These are phyloP conservation scores for Ceratobasidium sp. DNA, from an alignment of 1,284 basidiomycete species.

Conservation along the genomic window DNA sequence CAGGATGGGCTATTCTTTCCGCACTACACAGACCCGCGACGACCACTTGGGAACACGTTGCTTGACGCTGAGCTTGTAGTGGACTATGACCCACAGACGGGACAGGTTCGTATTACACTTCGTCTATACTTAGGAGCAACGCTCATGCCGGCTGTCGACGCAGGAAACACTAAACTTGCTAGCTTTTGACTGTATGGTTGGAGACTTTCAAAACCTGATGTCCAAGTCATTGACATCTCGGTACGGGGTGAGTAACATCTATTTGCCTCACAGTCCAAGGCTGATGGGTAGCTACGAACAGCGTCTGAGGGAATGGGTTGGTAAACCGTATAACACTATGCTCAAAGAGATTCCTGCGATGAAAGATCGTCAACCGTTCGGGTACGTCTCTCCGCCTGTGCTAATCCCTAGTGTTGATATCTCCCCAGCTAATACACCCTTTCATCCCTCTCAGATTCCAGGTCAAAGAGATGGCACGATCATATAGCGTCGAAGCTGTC, in stretches of 20 bases:
- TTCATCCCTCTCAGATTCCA: slow-evolving; percentile 69
- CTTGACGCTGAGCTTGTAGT: slow-evolving; percentile 96
- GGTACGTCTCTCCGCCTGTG: slow-evolving; percentile 69
- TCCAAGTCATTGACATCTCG: slow-evolving; percentile 83
- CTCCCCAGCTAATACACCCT: neutral
- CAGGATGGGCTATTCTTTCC: slow-evolving; percentile 88
- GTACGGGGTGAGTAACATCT: slow-evolving; percentile 79
- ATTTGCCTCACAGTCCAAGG: neutral
- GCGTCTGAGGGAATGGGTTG: slow-evolving; percentile 87
- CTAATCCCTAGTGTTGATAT: neutral
- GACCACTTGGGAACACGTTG: slow-evolving; percentile 81
- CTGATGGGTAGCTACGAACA: slow-evolving; percentile 56
- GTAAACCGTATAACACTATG: slow-evolving; percentile 82
- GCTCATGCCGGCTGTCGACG: slow-evolving; percentile 38
- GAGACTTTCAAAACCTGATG: slow-evolving; percentile 91
- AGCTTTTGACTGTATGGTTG: slow-evolving; percentile 93
- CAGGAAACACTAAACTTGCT: slow-evolving; percentile 86
- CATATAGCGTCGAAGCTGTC: slow-evolving; percentile 89
- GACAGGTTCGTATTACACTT: slow-evolving; percentile 64
- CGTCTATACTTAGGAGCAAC: neutral
- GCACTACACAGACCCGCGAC: slow-evolving; percentile 77
- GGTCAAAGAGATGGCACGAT: slow-evolving; percentile 90
- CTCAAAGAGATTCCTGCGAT: slow-evolving; percentile 76
- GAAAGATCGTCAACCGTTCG: slow-evolving; percentile 79
- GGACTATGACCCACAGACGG: slow-evolving; percentile 83